A percentile compares a stretch with the other conserved stretches of the same genome.
These are phyloP conservation scores for Pythium dissimile DNA, from an alignment of 352 stramenopile species.

Conservation along the genomic window DNA sequence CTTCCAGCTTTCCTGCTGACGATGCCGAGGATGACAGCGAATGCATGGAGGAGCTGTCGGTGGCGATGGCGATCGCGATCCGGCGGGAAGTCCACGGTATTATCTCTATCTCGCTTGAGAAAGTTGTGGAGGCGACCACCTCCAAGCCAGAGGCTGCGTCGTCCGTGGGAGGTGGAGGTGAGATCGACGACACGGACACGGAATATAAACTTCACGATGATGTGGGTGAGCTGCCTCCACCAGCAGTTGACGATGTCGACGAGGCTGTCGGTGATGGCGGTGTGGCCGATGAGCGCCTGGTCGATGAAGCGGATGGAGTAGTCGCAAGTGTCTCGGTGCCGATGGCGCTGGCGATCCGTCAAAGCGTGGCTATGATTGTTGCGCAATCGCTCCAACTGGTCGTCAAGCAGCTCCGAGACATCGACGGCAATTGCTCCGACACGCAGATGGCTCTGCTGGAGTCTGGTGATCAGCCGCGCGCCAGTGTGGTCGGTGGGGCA, in stretches of 20 bases:
- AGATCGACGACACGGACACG: too few species aligned
- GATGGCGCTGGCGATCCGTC: constrained; percentile 12
- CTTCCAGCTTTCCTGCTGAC: background rate
- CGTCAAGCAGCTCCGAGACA: constrained; percentile 18
- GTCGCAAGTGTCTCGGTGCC: constrained; percentile 1
- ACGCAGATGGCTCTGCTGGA: too few species aligned
- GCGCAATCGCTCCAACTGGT: constrained; percentile 24
- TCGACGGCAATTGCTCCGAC: too few species aligned
- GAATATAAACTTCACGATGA: too few species aligned
- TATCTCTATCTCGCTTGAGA: constrained; percentile 20
- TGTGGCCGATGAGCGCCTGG: background rate
- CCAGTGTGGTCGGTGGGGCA: too few species aligned
- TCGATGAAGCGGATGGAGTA: background rate
- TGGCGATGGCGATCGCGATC: constrained; percentile 21
- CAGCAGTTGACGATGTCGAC: too few species aligned
- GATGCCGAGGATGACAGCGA: background rate
- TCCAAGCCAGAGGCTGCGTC: too few species aligned
- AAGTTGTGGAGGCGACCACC: too few species aligned
- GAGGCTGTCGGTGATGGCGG: too few species aligned
- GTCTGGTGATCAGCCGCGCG: too few species aligned
- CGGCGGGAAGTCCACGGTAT: constrained; percentile 15
- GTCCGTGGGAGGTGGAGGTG: background rate
- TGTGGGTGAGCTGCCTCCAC: too few species aligned
- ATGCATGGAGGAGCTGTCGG: constrained; percentile 3
- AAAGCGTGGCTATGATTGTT: constrained; percentile 28